Base-by-base conservation (phyloP, 768 basidiomycete genomes). In the Lactarius tabidus region DNA sequence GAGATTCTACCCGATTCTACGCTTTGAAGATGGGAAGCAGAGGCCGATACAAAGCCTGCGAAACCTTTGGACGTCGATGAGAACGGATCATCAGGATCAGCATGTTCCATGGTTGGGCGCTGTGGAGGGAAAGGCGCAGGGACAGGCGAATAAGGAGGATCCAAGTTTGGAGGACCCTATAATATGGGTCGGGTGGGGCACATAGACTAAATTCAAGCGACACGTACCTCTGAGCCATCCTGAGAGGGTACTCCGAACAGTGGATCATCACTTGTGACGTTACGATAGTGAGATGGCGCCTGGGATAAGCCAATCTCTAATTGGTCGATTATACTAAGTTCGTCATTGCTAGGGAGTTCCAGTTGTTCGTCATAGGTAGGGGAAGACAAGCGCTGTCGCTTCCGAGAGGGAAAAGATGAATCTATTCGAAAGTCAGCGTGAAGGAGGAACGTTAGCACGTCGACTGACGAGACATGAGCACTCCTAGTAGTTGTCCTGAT, bases 321-420 rank as follows among this genome's bases (percentile, higher is more conserved):
- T 26, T 48, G 23, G 2, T 60, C 59, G 3, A 67, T 56, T 1
- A 9, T 62, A 2, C 28, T 52, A 5, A 69, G 58, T 29, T 68
- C 62, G 20, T 84, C 82, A 65, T 82, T 79, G 61, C 81, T 86
- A 56, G 65, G 67, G 31, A 83, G 70, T 28, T 81, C 81, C 8
- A 69, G 35, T 35, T 65, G 69, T 12, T 65, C 67, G 6, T 87
- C 87, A 63, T 84, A 85, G 23, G 82, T 82, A 4, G 87, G 86
- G 1, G 85, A 87, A 3, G 86, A 85, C 60, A 87, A 77, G 35
- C 87, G 79, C 70, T 81, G 82, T 29, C 84, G 80, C 73, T 89
- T 89, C 45, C 78, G 77, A 12, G 77, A 71, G n/a, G 82, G 83
- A 6, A 82, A 83, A 48, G 57, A 53, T 52, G 67, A 59, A 53